Evolutionary conservation across 2,329 filamentous ascomycete species (phyloP).

Genomic region (Ophiostoma montium): DNA sequence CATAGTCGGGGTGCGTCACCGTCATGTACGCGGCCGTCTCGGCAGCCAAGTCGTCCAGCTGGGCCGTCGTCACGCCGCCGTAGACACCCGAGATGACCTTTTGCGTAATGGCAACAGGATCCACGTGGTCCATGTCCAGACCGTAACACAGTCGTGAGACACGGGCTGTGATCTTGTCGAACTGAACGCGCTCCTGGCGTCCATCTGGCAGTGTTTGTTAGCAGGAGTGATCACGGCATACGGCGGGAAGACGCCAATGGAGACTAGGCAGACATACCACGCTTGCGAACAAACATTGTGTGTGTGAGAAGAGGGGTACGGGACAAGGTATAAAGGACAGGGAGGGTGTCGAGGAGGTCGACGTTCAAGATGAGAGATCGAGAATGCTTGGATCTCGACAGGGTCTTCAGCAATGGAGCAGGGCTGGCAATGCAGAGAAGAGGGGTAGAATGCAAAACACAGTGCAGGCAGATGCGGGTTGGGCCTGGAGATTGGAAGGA

Average conservation of each 20-base stretch:
- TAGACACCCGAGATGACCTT: conserved; percentile 99
- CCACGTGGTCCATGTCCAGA: conserved; percentile 85
- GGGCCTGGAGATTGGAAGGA: conserved; percentile 4
- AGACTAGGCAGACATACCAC: conserved; percentile 33
- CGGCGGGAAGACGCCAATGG: background rate
- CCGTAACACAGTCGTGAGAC: conserved; percentile 97
- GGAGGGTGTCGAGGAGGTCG: background rate
- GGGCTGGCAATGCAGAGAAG: background rate
- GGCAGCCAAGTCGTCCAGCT: conserved; percentile 92
- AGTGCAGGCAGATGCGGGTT: conserved; percentile 1
- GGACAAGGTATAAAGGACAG: background rate
- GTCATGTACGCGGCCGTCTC: conserved; percentile 99
- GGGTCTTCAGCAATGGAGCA: background rate
- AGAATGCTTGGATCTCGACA: background rate
- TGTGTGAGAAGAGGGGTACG: background rate
- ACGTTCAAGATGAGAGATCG: background rate
- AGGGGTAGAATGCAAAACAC: background rate
- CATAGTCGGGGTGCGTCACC: conserved; percentile 96
- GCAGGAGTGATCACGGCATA: no score
- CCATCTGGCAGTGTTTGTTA: conserved; percentile 51
- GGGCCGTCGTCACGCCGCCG: conserved; percentile 89
- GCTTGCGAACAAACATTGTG: conserved; percentile 48
- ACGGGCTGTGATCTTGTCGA: conserved; percentile 99
- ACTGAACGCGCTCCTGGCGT: conserved; percentile 98
- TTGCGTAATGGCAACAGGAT: conserved; percentile 94